Evolutionary conservation across 768 basidiomycete genomes (phyloP).

Genomic region (Boletales sp.): DNA sequence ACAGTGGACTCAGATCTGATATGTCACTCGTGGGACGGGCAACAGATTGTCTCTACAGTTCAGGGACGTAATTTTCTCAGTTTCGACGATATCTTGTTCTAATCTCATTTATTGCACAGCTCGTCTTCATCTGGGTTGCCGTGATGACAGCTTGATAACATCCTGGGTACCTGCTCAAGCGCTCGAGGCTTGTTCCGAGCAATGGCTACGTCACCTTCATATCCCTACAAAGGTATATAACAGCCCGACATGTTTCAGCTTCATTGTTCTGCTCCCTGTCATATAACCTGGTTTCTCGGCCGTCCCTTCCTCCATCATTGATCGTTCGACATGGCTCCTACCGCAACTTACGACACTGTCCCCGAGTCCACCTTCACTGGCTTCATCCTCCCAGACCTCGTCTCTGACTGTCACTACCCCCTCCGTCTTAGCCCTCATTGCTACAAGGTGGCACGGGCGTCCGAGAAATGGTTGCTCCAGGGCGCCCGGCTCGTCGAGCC

Average conservation of each 20-base stretch:
- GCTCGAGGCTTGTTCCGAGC: conserved; percentile 1
- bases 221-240: conserved; percentile 24
- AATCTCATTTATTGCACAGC: neutral
- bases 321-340: conserved; percentile 22
- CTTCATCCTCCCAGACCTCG: conserved; percentile 41
- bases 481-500: conserved; percentile 29
- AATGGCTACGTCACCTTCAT: conserved; percentile 1
- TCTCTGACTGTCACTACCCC: conserved; percentile 38
- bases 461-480: conserved; percentile 34
- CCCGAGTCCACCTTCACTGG: conserved; percentile 9
- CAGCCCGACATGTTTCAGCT: conserved; percentile 18
- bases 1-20: no score
- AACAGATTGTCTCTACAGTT: neutral
- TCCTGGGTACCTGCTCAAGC: conserved; percentile 1
- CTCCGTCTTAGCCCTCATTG: conserved; percentile 32
- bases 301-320: neutral
- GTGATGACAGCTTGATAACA: conserved; percentile 6
- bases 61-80: neutral
- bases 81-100: neutral
- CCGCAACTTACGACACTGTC: conserved; percentile 17
- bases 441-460: conserved; percentile 33
- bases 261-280: conserved; percentile 12
- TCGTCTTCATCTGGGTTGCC: conserved; percentile 2
- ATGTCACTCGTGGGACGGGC: neutral
- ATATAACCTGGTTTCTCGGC: conserved; percentile 10